Base-by-base conservation (phyloP, 768 basidiomycete genomes). In the Boletus rufocinnamomeus region DNA sequence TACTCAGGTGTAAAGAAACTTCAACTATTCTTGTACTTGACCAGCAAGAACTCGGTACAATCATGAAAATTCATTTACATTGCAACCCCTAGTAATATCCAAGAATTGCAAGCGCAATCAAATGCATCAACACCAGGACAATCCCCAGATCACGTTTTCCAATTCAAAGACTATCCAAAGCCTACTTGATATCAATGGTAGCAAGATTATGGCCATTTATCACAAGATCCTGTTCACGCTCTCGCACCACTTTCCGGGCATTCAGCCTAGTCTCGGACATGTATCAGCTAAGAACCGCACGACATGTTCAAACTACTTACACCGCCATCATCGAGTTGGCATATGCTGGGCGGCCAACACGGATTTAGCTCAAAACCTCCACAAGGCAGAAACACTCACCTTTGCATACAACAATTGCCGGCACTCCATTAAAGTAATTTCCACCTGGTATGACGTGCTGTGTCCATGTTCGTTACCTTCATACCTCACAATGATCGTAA, bases 271-370 rank as follows among this genome's bases (percentile, higher is more conserved):
- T n/a, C 7, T 28, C 47, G 0, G 13, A 25, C 4, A 8, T 21
- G 6, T 21, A 14, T 56, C 27, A 38, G 46, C 13, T 49, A 19
- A n/a, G 21, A 3, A 37, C 1, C 8, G 7, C 7, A 27, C 2
- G 21, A 13, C 21, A 16, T 17, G 10, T 48, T 6, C 9, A 3
- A 4, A 44, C n/a, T 10, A 53, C 61, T 41, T 27, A 62, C 61
- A 57, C 55, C 2, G 60, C 60, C 51, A 62, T 53, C 61, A 57
- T 50, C 7, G 61, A 62, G 30, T 51, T 62, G 37, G 21, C 44
- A 25, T 62, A 62, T 0, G 54, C 60, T 62, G n/a, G 34, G 17
- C 2, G 5, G 19, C 23, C 54, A 19, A 30, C 11, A 4, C 13
- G 2, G 17, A 7, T 6, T 52, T 7, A 62, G 41, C 9, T 32